Conservation (phyloP, 805 yeast genomes). For the Lachancea waltii region DNA sequence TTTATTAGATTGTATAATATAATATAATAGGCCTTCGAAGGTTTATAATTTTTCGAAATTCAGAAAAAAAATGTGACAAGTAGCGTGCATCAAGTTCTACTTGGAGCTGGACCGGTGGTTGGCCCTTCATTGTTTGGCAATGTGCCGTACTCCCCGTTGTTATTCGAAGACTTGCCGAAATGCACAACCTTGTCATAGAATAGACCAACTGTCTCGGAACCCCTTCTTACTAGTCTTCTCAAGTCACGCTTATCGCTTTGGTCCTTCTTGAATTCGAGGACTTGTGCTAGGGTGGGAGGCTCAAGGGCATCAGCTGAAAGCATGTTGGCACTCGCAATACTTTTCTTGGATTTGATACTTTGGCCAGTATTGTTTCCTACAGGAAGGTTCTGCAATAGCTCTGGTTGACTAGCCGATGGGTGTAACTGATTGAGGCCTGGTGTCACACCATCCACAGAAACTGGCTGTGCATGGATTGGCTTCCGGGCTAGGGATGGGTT, state of each 20-base stretch:
- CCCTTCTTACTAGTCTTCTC: constrained; percentile 33
- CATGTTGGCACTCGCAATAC: constrained; percentile 10
- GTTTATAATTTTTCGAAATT: not conserved
- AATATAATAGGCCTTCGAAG: not conserved
- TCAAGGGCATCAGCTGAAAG: constrained; percentile 26
- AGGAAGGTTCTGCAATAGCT: constrained; percentile 1
- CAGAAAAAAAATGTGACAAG: not conserved
- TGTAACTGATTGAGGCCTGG: constrained; percentile 10
- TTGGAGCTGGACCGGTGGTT: not conserved
- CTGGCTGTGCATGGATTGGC: constrained; percentile 20
- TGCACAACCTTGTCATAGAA: constrained; percentile 24
- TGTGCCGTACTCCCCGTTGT: constrained; percentile 15
- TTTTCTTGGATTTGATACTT: constrained; percentile 13
- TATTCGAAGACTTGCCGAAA: constrained; percentile 7
- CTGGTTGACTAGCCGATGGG: constrained; percentile 3
- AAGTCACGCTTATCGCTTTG: constrained; percentile 23
- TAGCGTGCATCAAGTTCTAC: not conserved
- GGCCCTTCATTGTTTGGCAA: constrained; percentile 8
- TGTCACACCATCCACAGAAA: constrained; percentile 22
- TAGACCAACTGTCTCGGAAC: constrained; percentile 35
- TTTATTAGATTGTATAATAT: not conserved
- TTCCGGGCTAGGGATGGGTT: constrained; percentile 43
- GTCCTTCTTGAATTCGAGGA: constrained; percentile 28
- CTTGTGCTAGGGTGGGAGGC: constrained; percentile 36
- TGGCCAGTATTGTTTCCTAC: constrained; percentile 12